These are phyloP conservation scores for Russula compacta DNA, from an alignment of 768 basidiomycete genomes.

Conservation along the genomic window DNA sequence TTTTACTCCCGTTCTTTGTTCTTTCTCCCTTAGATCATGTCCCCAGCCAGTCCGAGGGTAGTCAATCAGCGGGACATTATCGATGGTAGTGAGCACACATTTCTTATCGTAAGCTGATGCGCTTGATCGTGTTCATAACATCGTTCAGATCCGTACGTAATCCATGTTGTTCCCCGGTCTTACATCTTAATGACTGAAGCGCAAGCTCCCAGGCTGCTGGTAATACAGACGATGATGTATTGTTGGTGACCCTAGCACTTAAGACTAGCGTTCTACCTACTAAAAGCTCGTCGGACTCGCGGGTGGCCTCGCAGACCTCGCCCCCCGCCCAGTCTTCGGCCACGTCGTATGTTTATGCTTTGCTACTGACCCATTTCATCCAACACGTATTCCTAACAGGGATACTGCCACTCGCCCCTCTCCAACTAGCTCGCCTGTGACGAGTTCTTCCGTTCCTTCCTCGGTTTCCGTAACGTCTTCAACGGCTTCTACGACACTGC, in stretches of 20 bases:
- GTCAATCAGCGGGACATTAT: conserved; percentile 25
- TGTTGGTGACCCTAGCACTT: not conserved
- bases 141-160: not conserved
- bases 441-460: not conserved
- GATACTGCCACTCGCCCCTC: not conserved
- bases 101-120: not conserved
- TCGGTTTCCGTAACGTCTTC: not conserved
- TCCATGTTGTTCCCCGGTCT: not conserved
- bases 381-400: not conserved
- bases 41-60: conserved; percentile 11
- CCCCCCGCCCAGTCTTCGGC: not conserved
- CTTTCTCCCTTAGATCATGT: conserved; percentile 2
- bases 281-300: not conserved
- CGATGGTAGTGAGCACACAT: conserved; percentile 23
- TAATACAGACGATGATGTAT: not conserved
- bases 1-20: not conserved
- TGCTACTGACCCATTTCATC: not conserved
- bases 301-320: not conserved
- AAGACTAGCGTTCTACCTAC: not conserved
- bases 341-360: not conserved
- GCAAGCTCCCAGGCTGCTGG: not conserved
- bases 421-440: not conserved
- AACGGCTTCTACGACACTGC: not conserved
- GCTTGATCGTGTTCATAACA: not conserved
- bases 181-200: not conserved